These are phyloP conservation scores for Auriscalpium orientale DNA, from an alignment of 768 basidiomycete species.

Conservation along the genomic window DNA sequence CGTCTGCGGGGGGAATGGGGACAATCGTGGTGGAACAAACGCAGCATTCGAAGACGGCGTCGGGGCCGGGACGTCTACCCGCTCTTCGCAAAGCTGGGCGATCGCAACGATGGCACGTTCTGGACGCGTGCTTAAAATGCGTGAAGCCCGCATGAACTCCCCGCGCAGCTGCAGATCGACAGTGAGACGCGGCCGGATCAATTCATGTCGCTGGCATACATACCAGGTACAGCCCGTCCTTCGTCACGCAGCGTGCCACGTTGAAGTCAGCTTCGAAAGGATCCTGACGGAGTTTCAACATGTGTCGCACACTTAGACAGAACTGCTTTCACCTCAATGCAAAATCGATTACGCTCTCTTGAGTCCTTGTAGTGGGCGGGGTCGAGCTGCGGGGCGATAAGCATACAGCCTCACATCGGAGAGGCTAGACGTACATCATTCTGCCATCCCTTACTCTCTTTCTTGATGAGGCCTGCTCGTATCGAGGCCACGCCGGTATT, in stretches of 20 bases:
- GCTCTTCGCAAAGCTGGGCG: conserved; percentile 88
- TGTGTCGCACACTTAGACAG: neutral
- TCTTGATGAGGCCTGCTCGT: conserved; percentile 79
- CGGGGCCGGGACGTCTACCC: conserved; percentile 54
- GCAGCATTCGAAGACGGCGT: conserved; percentile 37
- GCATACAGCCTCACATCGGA: neutral
- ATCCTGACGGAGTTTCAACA: conserved; percentile 46
- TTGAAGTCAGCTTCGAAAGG: conserved; percentile 97
- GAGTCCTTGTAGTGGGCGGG: conserved; percentile 50
- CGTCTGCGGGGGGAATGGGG: conserved; percentile 52
- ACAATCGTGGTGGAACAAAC: conserved; percentile 38
- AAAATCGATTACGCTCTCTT: conserved; percentile 88
- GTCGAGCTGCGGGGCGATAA: conserved; percentile 10
- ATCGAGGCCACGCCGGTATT: conserved; percentile 89
- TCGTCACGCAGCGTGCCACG: conserved; percentile 92
- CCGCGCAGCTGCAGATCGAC: conserved; percentile 71
- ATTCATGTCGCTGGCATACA: conserved; percentile 17
- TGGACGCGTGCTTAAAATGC: conserved; percentile 73
- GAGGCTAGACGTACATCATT: conserved; percentile 41
- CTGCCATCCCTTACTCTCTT: conserved; percentile 92
- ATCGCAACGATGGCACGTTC: conserved; percentile 77
- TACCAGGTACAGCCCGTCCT: conserved; percentile 92
- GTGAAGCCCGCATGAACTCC: conserved; percentile 93
- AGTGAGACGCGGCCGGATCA: conserved; percentile 7
- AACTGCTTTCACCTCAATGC: conserved; percentile 67